A percentile compares a stretch with the other conserved stretches of the same genome.
Evolutionary conservation across 208 protist genomes (phyloP).

Genomic region (Trichomonas vaginalis): DNA sequence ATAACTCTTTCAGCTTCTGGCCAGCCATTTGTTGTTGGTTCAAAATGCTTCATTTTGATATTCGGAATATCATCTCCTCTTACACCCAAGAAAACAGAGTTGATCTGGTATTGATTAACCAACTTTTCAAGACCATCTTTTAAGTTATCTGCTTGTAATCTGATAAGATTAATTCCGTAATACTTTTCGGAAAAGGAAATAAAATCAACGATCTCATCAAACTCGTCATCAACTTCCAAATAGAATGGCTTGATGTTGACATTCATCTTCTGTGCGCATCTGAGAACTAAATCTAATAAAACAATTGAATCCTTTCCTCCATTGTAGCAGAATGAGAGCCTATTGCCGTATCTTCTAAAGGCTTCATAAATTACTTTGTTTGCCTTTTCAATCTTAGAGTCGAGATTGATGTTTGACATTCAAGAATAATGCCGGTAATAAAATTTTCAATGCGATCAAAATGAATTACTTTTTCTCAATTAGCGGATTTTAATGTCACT

Average conservation of each 20-base stretch:
- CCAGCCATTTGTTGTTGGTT: not conserved
- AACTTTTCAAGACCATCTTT: not conserved
- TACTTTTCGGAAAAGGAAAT: not conserved
- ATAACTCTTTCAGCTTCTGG: not conserved
- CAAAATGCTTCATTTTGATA: not conserved
- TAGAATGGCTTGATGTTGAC: not conserved
- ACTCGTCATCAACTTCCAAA: not conserved
- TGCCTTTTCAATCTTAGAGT: not conserved
- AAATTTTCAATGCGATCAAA: too few relatives aligned
- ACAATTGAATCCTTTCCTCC: not conserved
- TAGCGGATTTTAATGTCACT: too few relatives aligned
- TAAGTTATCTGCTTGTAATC: not conserved
- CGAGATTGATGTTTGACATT: too few relatives aligned
- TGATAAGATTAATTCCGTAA: not conserved
- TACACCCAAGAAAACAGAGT: not conserved
- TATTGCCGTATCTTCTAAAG: not conserved
- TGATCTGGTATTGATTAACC: not conserved
- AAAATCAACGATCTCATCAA: not conserved
- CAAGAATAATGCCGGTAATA: too few relatives aligned
- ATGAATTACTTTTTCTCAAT: too few relatives aligned
- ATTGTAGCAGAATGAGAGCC: not conserved
- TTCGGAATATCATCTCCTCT: not conserved
- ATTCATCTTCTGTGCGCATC: not conserved
- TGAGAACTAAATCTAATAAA: not conserved
- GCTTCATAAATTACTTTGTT: not conserved